A percentile compares a stretch with the other conserved stretches of the same genome.
phyloP scores from a whole-genome alignment of 192 early-diverging fungal species.

The Backusella circina region DNA sequence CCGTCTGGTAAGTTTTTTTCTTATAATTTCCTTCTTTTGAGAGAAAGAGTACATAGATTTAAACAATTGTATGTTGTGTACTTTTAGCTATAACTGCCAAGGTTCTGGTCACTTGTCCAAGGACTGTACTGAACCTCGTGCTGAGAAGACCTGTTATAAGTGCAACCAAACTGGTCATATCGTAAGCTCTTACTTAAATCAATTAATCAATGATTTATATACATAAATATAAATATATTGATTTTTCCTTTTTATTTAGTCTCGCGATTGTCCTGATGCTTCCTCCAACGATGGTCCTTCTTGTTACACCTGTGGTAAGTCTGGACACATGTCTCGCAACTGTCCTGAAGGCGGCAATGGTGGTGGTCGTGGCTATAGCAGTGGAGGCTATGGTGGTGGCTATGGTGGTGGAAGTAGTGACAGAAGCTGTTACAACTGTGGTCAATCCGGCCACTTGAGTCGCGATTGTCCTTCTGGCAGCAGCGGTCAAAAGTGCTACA shows the following conservation, averaged over 20 bases:
- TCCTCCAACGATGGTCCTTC: conserved; percentile 36
- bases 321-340: conserved; percentile 54
- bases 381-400: conserved; percentile 15
- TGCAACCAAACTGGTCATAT: conserved; percentile 51
- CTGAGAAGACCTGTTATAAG: conserved; percentile 55
- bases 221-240: neutral
- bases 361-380: conserved; percentile 12
- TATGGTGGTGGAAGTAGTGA: conserved; percentile 18
- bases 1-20: conserved; percentile 45
- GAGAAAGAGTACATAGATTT: neutral
- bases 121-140: conserved; percentile 42
- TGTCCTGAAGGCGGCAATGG: conserved; percentile 37
- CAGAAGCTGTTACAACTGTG: conserved; percentile 32
- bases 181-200: conserved; percentile 18
- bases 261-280: conserved; percentile 48
- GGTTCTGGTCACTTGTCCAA: conserved; percentile 39
- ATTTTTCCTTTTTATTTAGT: conserved; percentile 7
- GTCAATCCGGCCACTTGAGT: conserved; percentile 31
- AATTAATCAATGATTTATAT: neutral
- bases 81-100: conserved; percentile 53
- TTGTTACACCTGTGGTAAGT: conserved; percentile 46
- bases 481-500: conserved; percentile 33
- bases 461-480: conserved; percentile 29
- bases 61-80: neutral
- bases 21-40: neutral